Conservation (phyloP, 352 stramenopile species). For the Phytophthora niederhauseri region DNA sequence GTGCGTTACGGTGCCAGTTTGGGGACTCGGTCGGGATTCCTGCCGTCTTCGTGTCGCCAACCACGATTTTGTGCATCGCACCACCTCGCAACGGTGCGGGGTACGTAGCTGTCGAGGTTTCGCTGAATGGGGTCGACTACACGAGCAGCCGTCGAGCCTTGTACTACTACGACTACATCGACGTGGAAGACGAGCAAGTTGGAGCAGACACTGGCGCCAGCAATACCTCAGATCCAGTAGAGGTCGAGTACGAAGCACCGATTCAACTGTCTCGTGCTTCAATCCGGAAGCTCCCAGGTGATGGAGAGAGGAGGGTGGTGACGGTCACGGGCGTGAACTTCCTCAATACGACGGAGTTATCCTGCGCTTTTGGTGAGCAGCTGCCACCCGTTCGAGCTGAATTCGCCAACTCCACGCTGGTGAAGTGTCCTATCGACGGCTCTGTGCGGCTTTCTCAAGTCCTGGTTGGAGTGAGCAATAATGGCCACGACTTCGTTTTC, state of each 20-base stretch:
- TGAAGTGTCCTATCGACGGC: slow-evolving; percentile 20
- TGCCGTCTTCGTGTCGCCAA: slow-evolving; percentile 34
- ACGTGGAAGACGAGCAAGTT: slow-evolving; percentile 20
- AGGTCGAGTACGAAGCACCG: slow-evolving; percentile 33
- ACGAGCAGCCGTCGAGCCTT: slow-evolving; percentile 31
- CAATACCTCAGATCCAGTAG: slow-evolving; percentile 36
- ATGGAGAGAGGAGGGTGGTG: slow-evolving; percentile 15
- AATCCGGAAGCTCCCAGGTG: slow-evolving; percentile 23
- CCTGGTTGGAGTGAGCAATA: slow-evolving; percentile 43
- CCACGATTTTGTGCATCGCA: slow-evolving; percentile 34
- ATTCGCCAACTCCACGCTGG: slow-evolving; percentile 22
- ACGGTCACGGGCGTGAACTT: slow-evolving; percentile 45
- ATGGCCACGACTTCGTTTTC: slow-evolving; percentile 46
- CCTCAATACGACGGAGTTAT: slow-evolving; percentile 29
- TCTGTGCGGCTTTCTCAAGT: slow-evolving; percentile 1
- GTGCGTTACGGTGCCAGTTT: slow-evolving; percentile 42
- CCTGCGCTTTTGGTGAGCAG: slow-evolving; percentile 32
- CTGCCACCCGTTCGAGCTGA: neutral
- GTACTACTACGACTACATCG: slow-evolving; percentile 44
- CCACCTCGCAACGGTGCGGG: slow-evolving; percentile 29
- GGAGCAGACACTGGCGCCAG: slow-evolving; percentile 17
- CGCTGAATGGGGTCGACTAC: slow-evolving; percentile 58
- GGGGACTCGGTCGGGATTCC: slow-evolving; percentile 27
- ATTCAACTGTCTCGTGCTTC: slow-evolving; percentile 31
- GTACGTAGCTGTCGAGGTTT: slow-evolving; percentile 44